Percentiles rank a stretch among this genome's conserved stretches.
phyloP scores from a whole-genome alignment of 345 rosid genomes.

The Syzygium jambos region DNA sequence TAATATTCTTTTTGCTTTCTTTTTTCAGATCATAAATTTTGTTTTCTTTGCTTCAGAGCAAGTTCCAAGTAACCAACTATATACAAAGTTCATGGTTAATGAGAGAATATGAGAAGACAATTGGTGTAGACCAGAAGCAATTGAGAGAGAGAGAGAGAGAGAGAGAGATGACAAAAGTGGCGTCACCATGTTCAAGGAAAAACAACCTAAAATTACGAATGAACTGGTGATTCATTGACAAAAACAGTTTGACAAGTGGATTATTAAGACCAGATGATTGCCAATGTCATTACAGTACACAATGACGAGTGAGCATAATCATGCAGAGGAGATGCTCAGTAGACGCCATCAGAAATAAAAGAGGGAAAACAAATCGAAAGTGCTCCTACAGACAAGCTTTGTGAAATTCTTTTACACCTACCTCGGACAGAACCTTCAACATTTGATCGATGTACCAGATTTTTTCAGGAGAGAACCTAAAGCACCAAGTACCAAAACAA shows the following conservation, averaged over 20 bases:
- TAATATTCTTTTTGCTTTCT: neutral
- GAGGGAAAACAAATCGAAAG: neutral
- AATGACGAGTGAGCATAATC: neutral
- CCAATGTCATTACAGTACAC: neutral
- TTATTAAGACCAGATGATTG: neutral
- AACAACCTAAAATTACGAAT: neutral
- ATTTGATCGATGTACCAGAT: constrained; percentile 98
- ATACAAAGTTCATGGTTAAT: neutral
- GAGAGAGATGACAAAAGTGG: neutral
- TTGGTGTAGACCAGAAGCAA: neutral
- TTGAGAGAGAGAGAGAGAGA: neutral
- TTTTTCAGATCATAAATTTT: neutral
- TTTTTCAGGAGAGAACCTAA: constrained; percentile 95
- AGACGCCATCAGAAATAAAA: neutral
- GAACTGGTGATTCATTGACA: neutral
- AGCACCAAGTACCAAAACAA: constrained; percentile 6
- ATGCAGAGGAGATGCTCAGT: neutral
- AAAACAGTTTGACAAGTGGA: neutral
- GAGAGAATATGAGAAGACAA: neutral
- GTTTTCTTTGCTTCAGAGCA: neutral
- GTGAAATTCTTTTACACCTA: constrained; percentile 16
- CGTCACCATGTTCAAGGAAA: neutral
- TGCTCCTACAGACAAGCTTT: neutral
- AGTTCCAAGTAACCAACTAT: neutral
- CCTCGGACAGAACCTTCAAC: constrained; percentile 99